Base-by-base conservation (phyloP, 2,329 filamentous ascomycete genomes). In the Aspergillus felis region DNA sequence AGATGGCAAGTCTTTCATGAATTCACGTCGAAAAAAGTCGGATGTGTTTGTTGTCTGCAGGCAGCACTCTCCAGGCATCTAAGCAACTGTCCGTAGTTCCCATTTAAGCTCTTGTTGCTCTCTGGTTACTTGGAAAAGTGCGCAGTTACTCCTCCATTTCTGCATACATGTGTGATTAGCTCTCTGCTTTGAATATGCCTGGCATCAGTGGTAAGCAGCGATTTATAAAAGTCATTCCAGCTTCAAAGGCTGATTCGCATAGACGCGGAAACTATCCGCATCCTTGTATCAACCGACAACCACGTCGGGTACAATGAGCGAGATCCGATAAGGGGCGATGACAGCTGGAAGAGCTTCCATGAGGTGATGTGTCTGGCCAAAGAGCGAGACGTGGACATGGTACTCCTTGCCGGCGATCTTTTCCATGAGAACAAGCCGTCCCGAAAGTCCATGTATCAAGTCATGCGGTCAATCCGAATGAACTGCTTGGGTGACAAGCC, bases 391-490 rank as follows among this genome's bases (percentile, higher is more conserved):
- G 94, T 99, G 63, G 94, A 99, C 75, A 97, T 99, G 94, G 90
- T 99, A 0, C 82, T 99, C 2, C 86, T 99, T 4, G 93, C 89
- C 2, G 94, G 94, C 50, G 94, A 99, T 71, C 83, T 99, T 1
- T 99, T 99, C 71, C 95, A 99, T 72, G 93, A 99, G 66, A 99
- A 99, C 74, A 96, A 96, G 68, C 95, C 94, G 3, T 97, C 92
- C 6, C 86, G 94, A 58, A 96, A 97, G 71, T 88, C 92, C 28
- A 90, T 99, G 84, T 97, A 94, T 72, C 91, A 99, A 71, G 94
- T 99, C 60, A 97, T 97, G 91, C 87, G 91, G 32, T 94, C 91
- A 2, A 81, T 99, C 29, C 87, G 94, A 54, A 89, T 92, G 81
- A 96, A 97, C 71, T 97, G 94, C 70, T 84, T 95, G 4, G 94